A percentile compares a stretch with the other conserved stretches of the same genome.
Evolutionary conservation across 2,329 filamentous ascomycete species (phyloP).

Genomic region (Fusarium fracticaudum): DNA sequence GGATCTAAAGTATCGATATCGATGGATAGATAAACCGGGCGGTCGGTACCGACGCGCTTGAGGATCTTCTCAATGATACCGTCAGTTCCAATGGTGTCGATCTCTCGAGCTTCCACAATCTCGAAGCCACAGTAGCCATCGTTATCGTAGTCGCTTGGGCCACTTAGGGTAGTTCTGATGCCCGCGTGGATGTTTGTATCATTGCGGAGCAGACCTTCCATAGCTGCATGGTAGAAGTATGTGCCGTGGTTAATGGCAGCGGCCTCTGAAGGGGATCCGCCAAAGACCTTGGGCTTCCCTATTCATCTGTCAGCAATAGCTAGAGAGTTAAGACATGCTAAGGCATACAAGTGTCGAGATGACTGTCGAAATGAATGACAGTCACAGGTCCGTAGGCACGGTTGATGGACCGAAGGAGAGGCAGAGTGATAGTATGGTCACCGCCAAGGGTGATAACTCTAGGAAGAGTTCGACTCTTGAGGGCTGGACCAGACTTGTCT

Average conservation of each 20-base stretch:
- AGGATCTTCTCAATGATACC: conserved; percentile 84
- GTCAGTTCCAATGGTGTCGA: conserved; percentile 63
- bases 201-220: conserved; percentile 81
- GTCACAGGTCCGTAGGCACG: conserved; percentile 68
- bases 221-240: conserved; percentile 85
- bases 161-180: conserved; percentile 82
- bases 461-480: conserved; percentile 79
- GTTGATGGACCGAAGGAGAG: conserved; percentile 68
- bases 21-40: conserved; percentile 82
- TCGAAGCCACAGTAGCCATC: conserved; percentile 82
- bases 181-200: conserved; percentile 90
- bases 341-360: conserved; percentile 71
- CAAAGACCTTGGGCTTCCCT: conserved; percentile 88
- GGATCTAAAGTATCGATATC: conserved; percentile 89
- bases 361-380: conserved; percentile 71
- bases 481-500: conserved; percentile 72
- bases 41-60: conserved; percentile 76
- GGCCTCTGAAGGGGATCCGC: conserved; percentile 78
- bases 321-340: fast-evolving
- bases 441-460: conserved; percentile 80
- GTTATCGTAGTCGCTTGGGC: conserved; percentile 74
- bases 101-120: conserved; percentile 73
- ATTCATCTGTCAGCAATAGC: conserved; percentile 14
- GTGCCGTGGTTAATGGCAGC: conserved; percentile 88
- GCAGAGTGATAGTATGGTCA: conserved; percentile 70